A percentile compares a stretch with the other conserved stretches of the same genome.
Evolutionary conservation across 108 stramenopile genomes (phyloP).

Genomic region (Pseudonitzschia multiseries): DNA sequence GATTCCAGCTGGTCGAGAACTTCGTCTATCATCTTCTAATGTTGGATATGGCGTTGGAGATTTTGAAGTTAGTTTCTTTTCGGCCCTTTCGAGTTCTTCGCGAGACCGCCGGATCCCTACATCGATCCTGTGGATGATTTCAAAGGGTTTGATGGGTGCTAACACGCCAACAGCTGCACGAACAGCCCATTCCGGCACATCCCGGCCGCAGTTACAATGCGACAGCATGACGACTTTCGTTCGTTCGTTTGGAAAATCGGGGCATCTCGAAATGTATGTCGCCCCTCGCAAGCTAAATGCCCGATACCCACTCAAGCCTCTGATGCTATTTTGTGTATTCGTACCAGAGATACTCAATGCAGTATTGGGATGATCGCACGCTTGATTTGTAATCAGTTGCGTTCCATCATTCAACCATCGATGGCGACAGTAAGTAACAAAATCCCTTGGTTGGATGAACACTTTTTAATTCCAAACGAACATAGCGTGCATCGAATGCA

Average conservation of each 20-base stretch:
- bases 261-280: conserved; percentile 60
- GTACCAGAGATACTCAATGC: conserved; percentile 1
- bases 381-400: conserved; percentile 75
- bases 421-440: conserved; percentile 77
- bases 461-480: conserved; percentile 15
- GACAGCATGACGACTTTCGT: conserved; percentile 59
- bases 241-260: conserved; percentile 55
- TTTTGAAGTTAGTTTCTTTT: neutral
- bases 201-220: conserved; percentile 36
- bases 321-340: neutral
- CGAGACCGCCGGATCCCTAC: neutral
- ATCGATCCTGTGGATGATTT: conserved; percentile 54
- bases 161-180: conserved; percentile 65
- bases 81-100: conserved; percentile 15
- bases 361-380: conserved; percentile 55
- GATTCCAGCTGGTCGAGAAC: conserved; percentile 40
- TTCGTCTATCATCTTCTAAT: neutral
- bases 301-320: conserved; percentile 27
- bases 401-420: conserved; percentile 69
- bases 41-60: neutral
- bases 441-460: conserved; percentile 72
- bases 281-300: conserved; percentile 74
- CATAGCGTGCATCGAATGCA: neutral
- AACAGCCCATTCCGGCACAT: conserved; percentile 47
- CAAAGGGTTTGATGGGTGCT: conserved; percentile 77